A percentile compares a stretch with the other conserved stretches of the same genome.
Evolutionary conservation across 495 filamentous ascomycete species (phyloP).

Genomic region (Aspergillus bridgeri): DNA sequence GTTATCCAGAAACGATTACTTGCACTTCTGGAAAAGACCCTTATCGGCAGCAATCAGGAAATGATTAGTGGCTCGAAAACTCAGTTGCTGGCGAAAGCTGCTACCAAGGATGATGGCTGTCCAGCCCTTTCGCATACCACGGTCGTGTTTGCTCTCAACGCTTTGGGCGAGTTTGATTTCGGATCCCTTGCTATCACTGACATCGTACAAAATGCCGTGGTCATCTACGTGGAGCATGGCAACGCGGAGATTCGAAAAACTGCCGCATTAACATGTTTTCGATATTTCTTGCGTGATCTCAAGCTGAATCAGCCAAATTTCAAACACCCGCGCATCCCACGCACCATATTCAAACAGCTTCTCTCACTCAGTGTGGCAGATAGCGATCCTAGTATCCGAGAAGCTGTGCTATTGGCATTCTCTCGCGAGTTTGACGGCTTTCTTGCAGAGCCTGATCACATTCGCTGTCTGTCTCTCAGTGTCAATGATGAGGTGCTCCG

Average conservation of each 20-base stretch:
- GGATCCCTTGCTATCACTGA: conserved; percentile 92
- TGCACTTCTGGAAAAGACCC: neutral
- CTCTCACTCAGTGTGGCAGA: conserved; percentile 92
- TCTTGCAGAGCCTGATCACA: conserved; percentile 91
- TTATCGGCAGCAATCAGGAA: neutral
- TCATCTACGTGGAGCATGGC: conserved; percentile 94
- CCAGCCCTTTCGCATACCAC: conserved; percentile 53
- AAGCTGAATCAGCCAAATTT: conserved; percentile 96
- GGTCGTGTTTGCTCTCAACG: conserved; percentile 87
- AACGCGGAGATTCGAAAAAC: conserved; percentile 91
- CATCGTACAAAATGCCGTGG: conserved; percentile 95
- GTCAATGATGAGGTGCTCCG: conserved; percentile 90
- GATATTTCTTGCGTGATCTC: conserved; percentile 90
- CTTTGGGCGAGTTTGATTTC: conserved; percentile 95
- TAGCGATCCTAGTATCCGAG: conserved; percentile 79
- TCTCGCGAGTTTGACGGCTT: conserved; percentile 93
- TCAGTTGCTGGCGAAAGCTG: conserved; percentile 63
- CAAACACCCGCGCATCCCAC: conserved; percentile 92
- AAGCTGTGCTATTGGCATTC: conserved; percentile 80
- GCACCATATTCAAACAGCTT: conserved; percentile 93
- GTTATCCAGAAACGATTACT: conserved; percentile 69
- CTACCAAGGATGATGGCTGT: conserved; percentile 79
- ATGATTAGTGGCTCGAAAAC: conserved; percentile 68
- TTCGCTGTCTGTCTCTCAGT: conserved; percentile 88
- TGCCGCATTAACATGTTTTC: conserved; percentile 93